A percentile compares a stretch with the other conserved stretches of the same genome.
phyloP scores from a whole-genome alignment of 2,329 filamentous ascomycete genomes.

The Graphium sp. region DNA sequence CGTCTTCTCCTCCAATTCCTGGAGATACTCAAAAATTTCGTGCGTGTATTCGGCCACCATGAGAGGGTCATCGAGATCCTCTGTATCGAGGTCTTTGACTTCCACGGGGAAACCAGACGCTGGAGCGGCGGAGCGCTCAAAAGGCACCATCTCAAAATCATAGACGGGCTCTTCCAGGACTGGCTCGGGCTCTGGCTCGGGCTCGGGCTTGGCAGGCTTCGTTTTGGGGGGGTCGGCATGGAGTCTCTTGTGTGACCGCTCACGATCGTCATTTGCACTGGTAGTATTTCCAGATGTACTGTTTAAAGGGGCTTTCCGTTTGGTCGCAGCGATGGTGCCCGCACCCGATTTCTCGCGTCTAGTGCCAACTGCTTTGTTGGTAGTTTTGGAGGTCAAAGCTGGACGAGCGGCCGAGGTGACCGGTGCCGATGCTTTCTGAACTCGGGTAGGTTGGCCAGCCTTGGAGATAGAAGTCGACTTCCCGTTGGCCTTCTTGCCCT shows the following conservation, averaged over 20 bases:
- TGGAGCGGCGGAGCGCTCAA: conserved; percentile 10
- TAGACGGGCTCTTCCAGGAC: conserved; percentile 15
- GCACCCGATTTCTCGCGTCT: too few species aligned
- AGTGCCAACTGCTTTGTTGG: too few species aligned
- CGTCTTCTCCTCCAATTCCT: conserved; percentile 62
- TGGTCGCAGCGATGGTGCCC: conserved; percentile 46
- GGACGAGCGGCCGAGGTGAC: too few species aligned
- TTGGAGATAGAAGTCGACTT: conserved; percentile 64
- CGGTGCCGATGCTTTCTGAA: conserved; percentile 61
- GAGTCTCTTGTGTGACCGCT: conserved; percentile 52
- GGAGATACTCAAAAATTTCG: conserved; percentile 94
- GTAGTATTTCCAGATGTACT: conserved; percentile 16
- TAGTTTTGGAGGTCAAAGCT: too few species aligned
- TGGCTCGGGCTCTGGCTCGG: conserved; percentile 5
- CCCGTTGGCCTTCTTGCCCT: conserved; percentile 55
- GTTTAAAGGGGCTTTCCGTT: conserved; percentile 46
- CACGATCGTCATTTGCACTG: conserved; percentile 11
- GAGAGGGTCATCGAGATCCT: conserved; percentile 83
- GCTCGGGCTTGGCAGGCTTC: conserved; percentile 12
- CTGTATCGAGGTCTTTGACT: conserved; percentile 58
- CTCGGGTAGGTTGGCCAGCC: conserved; percentile 61
- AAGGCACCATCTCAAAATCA: conserved; percentile 7
- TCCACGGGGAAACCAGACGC: conserved; percentile 10
- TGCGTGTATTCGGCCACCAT: conserved; percentile 97
- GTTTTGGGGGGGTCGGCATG: conserved; percentile 35